phyloP scores from a whole-genome alignment of 139 green algal genomes.

The Coelastrella sp. region DNA sequence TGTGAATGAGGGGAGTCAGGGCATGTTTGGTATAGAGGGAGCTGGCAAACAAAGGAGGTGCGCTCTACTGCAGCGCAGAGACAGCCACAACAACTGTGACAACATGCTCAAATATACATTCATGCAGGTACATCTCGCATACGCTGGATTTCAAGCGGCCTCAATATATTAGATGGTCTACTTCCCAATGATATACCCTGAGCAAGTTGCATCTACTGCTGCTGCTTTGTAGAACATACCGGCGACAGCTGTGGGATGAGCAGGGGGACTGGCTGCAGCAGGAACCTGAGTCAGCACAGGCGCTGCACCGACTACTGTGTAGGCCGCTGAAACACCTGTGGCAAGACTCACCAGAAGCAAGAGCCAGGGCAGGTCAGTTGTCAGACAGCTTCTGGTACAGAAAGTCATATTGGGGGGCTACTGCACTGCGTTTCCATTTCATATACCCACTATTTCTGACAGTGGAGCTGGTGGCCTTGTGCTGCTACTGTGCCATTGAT shows the following conservation, averaged over 20 bases:
- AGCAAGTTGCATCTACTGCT: no score
- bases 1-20: neutral
- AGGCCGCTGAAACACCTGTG: conserved; percentile 73
- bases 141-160: no score
- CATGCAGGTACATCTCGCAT: neutral
- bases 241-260: conserved; percentile 62
- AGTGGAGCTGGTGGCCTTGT: no score
- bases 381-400: neutral
- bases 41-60: neutral
- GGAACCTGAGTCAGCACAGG: conserved; percentile 55
- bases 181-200: no score
- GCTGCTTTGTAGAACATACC: neutral
- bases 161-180: no score
- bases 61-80: neutral
- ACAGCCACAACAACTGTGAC: no score
- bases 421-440: no score
- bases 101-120: neutral
- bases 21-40: neutral
- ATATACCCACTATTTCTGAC: no score
- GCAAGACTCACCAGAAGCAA: conserved; percentile 67
- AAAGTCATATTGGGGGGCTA: no score
- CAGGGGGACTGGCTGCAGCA: conserved; percentile 68
- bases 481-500: no score
- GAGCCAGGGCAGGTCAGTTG: conserved; percentile 15
- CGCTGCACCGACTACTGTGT: conserved; percentile 53